Conservation (phyloP, 1,139 yeast species). For the Arxiozyma heterogenica region DNA sequence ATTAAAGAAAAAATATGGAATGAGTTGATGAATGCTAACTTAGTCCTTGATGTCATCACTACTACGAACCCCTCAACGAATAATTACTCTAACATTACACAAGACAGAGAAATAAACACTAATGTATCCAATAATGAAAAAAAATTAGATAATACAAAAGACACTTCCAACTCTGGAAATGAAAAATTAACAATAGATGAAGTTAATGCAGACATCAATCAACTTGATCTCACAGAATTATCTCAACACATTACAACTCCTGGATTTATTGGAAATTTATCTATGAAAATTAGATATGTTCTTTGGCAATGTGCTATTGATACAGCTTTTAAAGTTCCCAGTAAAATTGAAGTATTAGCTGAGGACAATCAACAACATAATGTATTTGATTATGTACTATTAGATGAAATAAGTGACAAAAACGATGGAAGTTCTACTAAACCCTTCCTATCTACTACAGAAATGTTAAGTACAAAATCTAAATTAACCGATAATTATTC, state of each 20-base stretch:
- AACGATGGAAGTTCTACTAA: slow-evolving; percentile 19
- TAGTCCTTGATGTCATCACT: slow-evolving; percentile 33
- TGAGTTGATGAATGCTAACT: slow-evolving; percentile 46
- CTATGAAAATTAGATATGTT: slow-evolving; percentile 57
- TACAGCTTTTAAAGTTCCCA: slow-evolving; percentile 33
- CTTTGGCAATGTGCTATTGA: slow-evolving; percentile 71
- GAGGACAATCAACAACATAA: slow-evolving; percentile 20
- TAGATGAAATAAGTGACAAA: slow-evolving; percentile 23
- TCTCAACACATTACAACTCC: slow-evolving; percentile 39
- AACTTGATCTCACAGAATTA: slow-evolving; percentile 32
- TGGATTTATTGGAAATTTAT: slow-evolving; percentile 45
- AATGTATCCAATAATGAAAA: slow-evolving; percentile 9
- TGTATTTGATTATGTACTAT: slow-evolving; percentile 16
- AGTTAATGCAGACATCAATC: slow-evolving; percentile 21
- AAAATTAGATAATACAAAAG: slow-evolving; percentile 5
- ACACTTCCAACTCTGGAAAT: slow-evolving; percentile 15
- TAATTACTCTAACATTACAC: not conserved
- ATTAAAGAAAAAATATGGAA: slow-evolving; percentile 40
- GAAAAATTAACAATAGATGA: slow-evolving; percentile 7
- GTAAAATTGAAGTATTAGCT: slow-evolving; percentile 14
- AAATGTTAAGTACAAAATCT: not conserved
- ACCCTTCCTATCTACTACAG: not conserved
- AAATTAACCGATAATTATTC: not conserved
- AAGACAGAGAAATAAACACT: slow-evolving; percentile 2
- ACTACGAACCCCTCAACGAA: slow-evolving; percentile 4